Base-by-base conservation (phyloP, 164 flowering plant genomes). In the Euptelea pleiosperma region DNA sequence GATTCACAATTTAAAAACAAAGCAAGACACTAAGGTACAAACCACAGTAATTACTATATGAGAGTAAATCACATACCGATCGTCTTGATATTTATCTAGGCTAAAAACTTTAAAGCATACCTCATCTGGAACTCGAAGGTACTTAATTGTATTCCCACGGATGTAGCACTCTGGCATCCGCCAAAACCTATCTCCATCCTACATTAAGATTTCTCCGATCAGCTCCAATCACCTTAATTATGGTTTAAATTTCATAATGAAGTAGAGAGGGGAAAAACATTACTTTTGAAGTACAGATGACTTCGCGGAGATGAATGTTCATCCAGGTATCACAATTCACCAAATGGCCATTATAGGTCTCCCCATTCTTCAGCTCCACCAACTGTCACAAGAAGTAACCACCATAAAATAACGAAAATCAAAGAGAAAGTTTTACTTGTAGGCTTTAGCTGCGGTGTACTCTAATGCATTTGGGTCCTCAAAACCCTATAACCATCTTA, bases 281-380 rank as follows among this genome's bases (percentile, higher is more conserved):
- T 60, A 93, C 99, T 73, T 93, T 93, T 2, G 99, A 90, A 39
- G 97, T 90, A 67, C 97, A 92, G 16, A 92, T 92, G 57, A 92
- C 98, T 82, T 92, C 96, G 50, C 96, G 94, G 8, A 91, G 89
- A 85, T 91, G 98, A 57, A 89, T 88, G 62, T 91, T 91, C 97
- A 93, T 89, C 98, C 98, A 89, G n/a, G 97, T 93, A 69, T 90
- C 96, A 71, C 99, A 90, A 61, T 93, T 90, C 15, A 93, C 96
- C 82, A 93, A 73, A 72, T 93, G 99, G 21, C 96, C 97, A 69
- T 90, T 93, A 71, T 93, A 93, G 3, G 97, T 93, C 72, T 90
- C 99, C 25, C 99, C 97, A 75, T 90, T 90, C 65, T 93, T 93
- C 68, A 93, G 75, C 67, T 91, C 98, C 74, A 91, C 94, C 82